These are phyloP conservation scores for Colletotrichum paranaense DNA, from an alignment of 2,329 filamentous ascomycete species.

Conservation along the genomic window DNA sequence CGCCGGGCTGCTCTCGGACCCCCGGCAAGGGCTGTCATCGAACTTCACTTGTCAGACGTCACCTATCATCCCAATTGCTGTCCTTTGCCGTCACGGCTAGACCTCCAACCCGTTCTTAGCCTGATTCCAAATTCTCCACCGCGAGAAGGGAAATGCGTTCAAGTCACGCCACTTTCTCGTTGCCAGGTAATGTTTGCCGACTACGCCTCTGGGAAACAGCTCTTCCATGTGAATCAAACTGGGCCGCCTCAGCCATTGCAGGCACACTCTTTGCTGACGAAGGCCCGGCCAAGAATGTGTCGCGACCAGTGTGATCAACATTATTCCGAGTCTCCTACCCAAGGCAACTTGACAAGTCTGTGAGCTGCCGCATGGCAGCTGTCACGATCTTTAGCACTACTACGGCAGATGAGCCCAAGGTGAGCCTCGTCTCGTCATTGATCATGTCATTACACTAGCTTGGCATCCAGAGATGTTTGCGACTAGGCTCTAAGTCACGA, in stretches of 20 bases:
- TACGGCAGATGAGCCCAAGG: neutral
- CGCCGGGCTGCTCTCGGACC: conserved; percentile 5
- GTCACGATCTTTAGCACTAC: neutral
- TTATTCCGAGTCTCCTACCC: neutral
- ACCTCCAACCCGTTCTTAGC: neutral
- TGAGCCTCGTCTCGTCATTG: neutral
- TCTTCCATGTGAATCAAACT: conserved; percentile 24
- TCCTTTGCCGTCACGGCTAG: conserved; percentile 3
- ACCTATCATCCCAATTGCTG: conserved; percentile 21
- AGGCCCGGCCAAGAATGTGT: conserved; percentile 3
- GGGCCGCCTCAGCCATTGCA: neutral
- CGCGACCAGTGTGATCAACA: conserved; percentile 15
- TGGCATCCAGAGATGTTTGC: neutral
- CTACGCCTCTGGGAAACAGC: conserved; percentile 22
- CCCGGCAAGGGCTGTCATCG: conserved; percentile 12
- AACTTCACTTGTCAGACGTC: conserved; percentile 15
- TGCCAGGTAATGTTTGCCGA: conserved; percentile 13
- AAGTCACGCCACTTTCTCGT: conserved; percentile 16
- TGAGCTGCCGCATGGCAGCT: neutral
- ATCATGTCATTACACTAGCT: neutral
- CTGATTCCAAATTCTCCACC: conserved; percentile 2
- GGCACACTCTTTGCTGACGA: neutral
- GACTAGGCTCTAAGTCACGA: neutral
- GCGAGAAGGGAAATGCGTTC: neutral
- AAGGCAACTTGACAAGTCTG: neutral